Conservation (phyloP, 371 early-diverging fungal species). For the Haplosporangium sp. region DNA sequence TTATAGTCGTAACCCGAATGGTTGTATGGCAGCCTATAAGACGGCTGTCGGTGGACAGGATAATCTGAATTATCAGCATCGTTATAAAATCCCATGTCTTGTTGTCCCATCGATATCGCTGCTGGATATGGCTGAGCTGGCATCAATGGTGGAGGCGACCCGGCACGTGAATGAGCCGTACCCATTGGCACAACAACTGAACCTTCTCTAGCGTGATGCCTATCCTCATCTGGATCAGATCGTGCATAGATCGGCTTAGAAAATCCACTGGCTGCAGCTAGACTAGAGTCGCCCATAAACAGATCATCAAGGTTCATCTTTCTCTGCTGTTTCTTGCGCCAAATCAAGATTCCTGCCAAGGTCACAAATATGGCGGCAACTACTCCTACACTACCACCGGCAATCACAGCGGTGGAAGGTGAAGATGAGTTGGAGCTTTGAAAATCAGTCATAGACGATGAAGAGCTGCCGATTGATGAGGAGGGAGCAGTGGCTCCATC, state of each 20-base stretch:
- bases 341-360: constrained; percentile 23
- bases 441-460: constrained; percentile 14
- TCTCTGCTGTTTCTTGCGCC: constrained; percentile 36
- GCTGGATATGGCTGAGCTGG: neutral
- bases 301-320: constrained; percentile 6
- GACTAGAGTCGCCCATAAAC: constrained; percentile 13
- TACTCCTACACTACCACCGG: constrained; percentile 14
- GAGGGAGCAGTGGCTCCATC: neutral
- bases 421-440: neutral
- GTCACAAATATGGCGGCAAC: constrained; percentile 16
- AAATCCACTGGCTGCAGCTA: constrained; percentile 30
- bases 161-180: neutral
- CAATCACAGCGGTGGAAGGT: constrained; percentile 8
- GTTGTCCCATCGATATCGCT: neutral
- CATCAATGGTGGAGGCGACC: neutral
- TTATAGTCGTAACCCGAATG: constrained; percentile 1
- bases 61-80: neutral
- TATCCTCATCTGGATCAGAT: neutral
- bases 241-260: constrained; percentile 8
- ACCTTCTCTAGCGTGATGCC: neutral
- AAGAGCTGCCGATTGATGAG: neutral
- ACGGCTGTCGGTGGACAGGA: neutral
- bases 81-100: neutral
- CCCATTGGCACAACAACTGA: neutral
- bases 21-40: neutral